Base-by-base conservation (phyloP, 1,139 yeast species). In the Tardiomyces blankii region DNA sequence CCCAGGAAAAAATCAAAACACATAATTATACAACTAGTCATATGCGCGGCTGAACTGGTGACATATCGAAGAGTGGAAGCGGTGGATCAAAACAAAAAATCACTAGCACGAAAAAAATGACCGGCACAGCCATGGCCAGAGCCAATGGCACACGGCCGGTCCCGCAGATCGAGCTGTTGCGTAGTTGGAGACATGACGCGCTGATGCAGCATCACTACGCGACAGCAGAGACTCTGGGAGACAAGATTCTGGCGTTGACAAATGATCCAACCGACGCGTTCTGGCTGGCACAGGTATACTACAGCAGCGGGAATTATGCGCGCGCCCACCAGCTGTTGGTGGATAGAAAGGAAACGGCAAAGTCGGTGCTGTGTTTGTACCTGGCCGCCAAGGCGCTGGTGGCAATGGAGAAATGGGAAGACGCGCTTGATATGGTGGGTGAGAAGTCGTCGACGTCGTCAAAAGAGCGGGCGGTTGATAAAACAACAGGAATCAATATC, bases 171-270 rank as follows among this genome's bases (percentile, higher is more conserved):
- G 97, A 89, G 53, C 79, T 83, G 56, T 72, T 91, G 40, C 68
- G 98, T 42, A 68, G 86, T 38, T 91, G 98, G 98, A 70, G 98
- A 45, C 95, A 88, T 52, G 96, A 88, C 61, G 95, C 98, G 0
- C 66, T 84, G 48, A 81, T 84, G 81, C 96, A 89, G 57, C 97
- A 89, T 61, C 95, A 89, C 52, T 85, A 85, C 62, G 74, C 75
- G 43, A 86, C 97, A 0, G 97, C 98, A 0, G 93, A 84, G 57
- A 87, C 80, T 59, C 77, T 93, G 32, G 98, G 96, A 12, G 96
- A 91, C 66, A 91, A 89, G 57, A 85, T 93, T 9, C 72, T 84
- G 42, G 78, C 89, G 0, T 67, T 89, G 49, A 83, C 89, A 1
- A 74, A 77, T 51, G 96, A 89, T 58, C 83, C 96, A 14, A 85